Conservation (phyloP, 768 basidiomycete genomes). For the Sutorius australiensis region DNA sequence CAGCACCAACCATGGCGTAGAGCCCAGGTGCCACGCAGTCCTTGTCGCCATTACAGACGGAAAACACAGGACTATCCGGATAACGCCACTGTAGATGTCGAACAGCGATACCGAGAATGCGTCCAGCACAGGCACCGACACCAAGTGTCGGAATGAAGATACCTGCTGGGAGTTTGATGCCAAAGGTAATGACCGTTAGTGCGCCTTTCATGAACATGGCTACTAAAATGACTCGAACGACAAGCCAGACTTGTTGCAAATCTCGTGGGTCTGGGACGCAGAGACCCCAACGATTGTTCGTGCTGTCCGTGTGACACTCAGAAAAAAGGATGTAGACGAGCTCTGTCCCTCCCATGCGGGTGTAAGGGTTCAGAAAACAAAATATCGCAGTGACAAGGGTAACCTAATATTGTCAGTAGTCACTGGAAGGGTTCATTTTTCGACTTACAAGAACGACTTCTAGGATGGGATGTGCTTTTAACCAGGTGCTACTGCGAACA, state of each 20-base stretch:
- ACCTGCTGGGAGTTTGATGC: conserved; percentile 87
- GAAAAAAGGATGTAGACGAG: conserved; percentile 89
- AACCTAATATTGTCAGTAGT: conserved; percentile 45
- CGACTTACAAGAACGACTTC: conserved; percentile 77
- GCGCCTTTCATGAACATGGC: conserved; percentile 80
- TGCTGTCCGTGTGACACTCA: conserved; percentile 66
- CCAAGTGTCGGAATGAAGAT: conserved; percentile 97
- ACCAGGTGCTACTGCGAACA: conserved; percentile 78
- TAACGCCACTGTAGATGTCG: conserved; percentile 69
- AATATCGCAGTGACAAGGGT: conserved; percentile 73
- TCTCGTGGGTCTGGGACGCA: conserved; percentile 66
- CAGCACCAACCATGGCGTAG: conserved; percentile 96
- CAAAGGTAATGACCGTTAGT: conserved; percentile 86
- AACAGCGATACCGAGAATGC: conserved; percentile 77
- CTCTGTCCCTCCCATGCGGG: conserved; percentile 93
- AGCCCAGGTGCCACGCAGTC: conserved; percentile 86
- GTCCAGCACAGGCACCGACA: conserved; percentile 90
- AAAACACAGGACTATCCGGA: conserved; percentile 61
- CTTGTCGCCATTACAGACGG: conserved; percentile 56
- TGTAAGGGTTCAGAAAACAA: conserved; percentile 85
- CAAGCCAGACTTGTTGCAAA: conserved; percentile 52
- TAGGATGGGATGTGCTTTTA: conserved; percentile 70
- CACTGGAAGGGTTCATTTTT: background rate
- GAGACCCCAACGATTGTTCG: conserved; percentile 57
- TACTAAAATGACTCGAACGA: conserved; percentile 62